Evolutionary conservation across 2,329 filamentous ascomycete species (phyloP).

Genomic region (Fusarium clavum): DNA sequence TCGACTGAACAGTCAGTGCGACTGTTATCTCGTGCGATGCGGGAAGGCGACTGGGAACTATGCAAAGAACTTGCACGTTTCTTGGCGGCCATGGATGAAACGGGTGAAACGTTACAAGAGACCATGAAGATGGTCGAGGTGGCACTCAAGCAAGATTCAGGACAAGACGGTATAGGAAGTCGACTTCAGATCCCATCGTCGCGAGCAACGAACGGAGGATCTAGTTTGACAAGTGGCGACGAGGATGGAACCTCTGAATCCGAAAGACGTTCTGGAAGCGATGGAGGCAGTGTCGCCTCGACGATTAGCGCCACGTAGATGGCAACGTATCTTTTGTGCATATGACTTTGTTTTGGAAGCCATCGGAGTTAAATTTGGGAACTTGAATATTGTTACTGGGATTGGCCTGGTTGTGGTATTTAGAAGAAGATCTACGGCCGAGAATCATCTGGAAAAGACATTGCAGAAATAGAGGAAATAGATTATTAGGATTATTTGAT

Average conservation of each 20-base stretch:
- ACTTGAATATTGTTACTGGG: conserved; percentile 12
- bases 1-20: conserved; percentile 83
- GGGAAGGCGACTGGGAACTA: conserved; percentile 91
- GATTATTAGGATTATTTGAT: neutral
- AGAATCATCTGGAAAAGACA: neutral
- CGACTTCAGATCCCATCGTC: conserved; percentile 50
- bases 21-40: conserved; percentile 82
- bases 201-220: conserved; percentile 48
- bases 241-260: conserved; percentile 52
- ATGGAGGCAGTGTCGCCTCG: conserved; percentile 53
- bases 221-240: conserved; percentile 47
- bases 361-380: conserved; percentile 29
- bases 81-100: conserved; percentile 89
- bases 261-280: conserved; percentile 53
- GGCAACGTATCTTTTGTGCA: conserved; percentile 4
- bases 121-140: conserved; percentile 73
- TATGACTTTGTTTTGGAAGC: conserved; percentile 16
- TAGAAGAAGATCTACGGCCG: neutral
- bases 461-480: conserved; percentile 11
- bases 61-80: conserved; percentile 97
- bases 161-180: conserved; percentile 44
- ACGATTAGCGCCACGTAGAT: conserved; percentile 46
- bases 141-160: conserved; percentile 47
- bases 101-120: conserved; percentile 80
- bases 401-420: conserved; percentile 4